Evolutionary conservation across 1,139 yeast genomes (phyloP).

Genomic region (Debaryomyces udenii): DNA sequence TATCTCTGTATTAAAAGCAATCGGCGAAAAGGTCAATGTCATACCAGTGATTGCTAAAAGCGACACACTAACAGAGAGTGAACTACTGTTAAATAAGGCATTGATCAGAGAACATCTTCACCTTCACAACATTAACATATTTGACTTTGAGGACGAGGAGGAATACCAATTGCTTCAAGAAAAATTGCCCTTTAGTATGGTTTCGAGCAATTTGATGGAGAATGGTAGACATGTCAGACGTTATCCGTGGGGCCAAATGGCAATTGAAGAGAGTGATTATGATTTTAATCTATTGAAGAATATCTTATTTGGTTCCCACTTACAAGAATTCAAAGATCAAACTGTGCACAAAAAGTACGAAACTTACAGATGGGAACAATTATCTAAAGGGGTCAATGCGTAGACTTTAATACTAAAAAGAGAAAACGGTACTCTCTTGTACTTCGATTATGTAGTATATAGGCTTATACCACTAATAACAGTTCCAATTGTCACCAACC

Average conservation of each 20-base stretch:
- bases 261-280: constrained; percentile 53
- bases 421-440: too few relatives aligned
- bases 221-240: constrained; percentile 15
- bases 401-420: too few relatives aligned
- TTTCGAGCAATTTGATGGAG: constrained; percentile 18
- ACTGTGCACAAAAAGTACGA: constrained; percentile 66
- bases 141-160: constrained; percentile 41
- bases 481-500: too few relatives aligned
- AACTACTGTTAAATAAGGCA: constrained; percentile 45
- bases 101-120: constrained; percentile 48
- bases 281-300: constrained; percentile 62
- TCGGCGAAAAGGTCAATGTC: constrained; percentile 56
- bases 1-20: constrained; percentile 50
- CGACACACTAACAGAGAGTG: constrained; percentile 56
- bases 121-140: constrained; percentile 48
- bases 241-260: constrained; percentile 23
- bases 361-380: constrained; percentile 48
- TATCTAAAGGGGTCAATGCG: constrained; percentile 10
- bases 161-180: constrained; percentile 19
- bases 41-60: constrained; percentile 61
- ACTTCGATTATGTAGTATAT: too few relatives aligned
- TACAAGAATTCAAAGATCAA: constrained; percentile 66
- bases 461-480: too few relatives aligned
- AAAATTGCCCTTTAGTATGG: constrained; percentile 26
- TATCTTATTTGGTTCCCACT: constrained; percentile 63